Conservation (phyloP, 306 rosid genomes). For the Inga oerstediana region DNA sequence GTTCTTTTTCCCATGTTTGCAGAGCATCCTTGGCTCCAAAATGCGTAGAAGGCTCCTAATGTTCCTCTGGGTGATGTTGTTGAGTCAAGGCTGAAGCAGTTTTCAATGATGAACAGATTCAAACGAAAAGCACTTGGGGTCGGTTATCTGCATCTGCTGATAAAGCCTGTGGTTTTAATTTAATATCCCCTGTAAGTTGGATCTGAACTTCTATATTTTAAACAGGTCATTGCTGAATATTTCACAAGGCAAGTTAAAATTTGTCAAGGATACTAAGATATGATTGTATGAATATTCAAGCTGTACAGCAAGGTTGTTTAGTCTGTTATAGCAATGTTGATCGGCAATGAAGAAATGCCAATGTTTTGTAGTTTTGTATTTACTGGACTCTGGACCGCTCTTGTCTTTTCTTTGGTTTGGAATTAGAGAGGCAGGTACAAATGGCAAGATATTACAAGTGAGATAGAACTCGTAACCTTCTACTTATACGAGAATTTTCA, state of each 20-base stretch:
- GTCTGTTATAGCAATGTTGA: constrained; percentile 34
- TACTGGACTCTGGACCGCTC: constrained; percentile 7
- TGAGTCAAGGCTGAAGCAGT: constrained; percentile 78
- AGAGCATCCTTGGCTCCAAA: constrained; percentile 82
- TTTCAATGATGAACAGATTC: constrained; percentile 81
- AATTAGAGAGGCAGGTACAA: too few species aligned
- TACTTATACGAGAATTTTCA: too few species aligned
- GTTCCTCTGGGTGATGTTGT: constrained; percentile 75
- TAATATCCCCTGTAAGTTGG: neutral
- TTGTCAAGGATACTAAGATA: neutral
- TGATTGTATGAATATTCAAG: neutral
- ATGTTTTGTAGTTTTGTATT: constrained; percentile 41
- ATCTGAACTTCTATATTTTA: constrained; percentile 4
- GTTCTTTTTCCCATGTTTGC: constrained; percentile 21
- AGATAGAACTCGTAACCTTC: too few species aligned
- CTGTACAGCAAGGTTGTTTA: constrained; percentile 19
- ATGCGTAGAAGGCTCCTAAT: constrained; percentile 74
- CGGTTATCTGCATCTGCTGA: constrained; percentile 32
- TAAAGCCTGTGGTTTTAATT: neutral
- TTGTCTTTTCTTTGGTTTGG: neutral
- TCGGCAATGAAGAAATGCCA: constrained; percentile 43
- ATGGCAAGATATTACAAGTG: too few species aligned
- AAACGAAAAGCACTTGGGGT: constrained; percentile 79
- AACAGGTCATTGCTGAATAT: constrained; percentile 68
- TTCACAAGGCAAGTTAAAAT: neutral